Conservation (phyloP, 495 filamentous ascomycete genomes). For the Parachaetomium inaequale region DNA sequence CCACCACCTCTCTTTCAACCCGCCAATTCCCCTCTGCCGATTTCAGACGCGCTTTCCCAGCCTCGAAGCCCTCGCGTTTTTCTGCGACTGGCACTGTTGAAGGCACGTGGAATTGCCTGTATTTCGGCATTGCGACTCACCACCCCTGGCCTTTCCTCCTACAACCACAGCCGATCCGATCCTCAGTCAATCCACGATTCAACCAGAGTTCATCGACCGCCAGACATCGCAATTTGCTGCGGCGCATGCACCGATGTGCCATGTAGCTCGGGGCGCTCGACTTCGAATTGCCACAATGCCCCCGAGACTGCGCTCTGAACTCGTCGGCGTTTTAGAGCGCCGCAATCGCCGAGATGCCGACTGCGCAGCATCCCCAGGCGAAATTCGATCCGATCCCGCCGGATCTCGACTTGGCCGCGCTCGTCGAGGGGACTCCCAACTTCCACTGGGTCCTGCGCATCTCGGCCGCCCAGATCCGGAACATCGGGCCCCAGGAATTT, state of each 20-base stretch:
- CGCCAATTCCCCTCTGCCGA: background rate
- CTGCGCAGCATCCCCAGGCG: constrained; percentile 60
- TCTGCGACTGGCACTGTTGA: no score
- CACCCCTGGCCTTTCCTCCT: no score
- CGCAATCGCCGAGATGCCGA: constrained; percentile 55
- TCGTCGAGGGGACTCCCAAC: constrained; percentile 74
- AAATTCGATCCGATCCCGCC: constrained; percentile 82
- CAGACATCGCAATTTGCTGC: background rate
- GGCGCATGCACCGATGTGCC: background rate
- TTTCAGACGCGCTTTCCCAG: constrained; percentile 7
- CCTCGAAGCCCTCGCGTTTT: background rate
- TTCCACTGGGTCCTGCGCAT: constrained; percentile 79
- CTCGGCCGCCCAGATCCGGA: constrained; percentile 66
- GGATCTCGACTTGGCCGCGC: constrained; percentile 65
- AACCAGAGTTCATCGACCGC: background rate
- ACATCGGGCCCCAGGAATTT: constrained; percentile 67
- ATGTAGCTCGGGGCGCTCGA: background rate
- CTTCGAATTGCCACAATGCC: background rate
- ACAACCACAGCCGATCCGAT: no score
- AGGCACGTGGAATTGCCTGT: no score
- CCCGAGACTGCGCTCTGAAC: background rate
- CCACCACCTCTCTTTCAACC: background rate
- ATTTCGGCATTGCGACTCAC: no score
- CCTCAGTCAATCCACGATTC: no score
- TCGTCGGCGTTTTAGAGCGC: no score